Percentiles rank a stretch among this genome's conserved stretches.
phyloP scores from a whole-genome alignment of 2,329 filamentous ascomycete species.

The Aspergillus udagawae region DNA sequence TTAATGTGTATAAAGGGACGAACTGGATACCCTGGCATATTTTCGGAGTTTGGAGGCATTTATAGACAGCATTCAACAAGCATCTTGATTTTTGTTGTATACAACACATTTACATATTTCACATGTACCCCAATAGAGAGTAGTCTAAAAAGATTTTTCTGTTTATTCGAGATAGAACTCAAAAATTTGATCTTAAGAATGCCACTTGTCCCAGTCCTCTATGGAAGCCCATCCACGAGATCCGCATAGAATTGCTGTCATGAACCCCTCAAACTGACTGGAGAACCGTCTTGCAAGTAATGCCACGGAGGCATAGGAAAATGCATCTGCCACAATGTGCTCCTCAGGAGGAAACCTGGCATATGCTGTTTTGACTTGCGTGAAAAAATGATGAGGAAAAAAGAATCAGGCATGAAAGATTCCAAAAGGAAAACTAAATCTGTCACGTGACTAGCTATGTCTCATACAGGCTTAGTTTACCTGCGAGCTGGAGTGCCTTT shows the following conservation, averaged over 20 bases:
- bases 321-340: constrained; percentile 23
- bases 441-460: constrained; percentile 9
- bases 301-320: constrained; percentile 19
- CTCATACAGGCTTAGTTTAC: background rate
- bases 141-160: background rate
- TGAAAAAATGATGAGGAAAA: constrained; percentile 21
- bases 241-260: constrained; percentile 25
- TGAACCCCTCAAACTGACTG: constrained; percentile 47
- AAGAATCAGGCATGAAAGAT: constrained; percentile 10
- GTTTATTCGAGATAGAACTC: background rate
- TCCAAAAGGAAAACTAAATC: constrained; percentile 16
- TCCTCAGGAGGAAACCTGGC: constrained; percentile 9
- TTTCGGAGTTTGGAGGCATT: constrained; percentile 4
- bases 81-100: background rate
- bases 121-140: background rate
- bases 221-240: constrained; percentile 43
- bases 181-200: background rate
- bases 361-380: constrained; percentile 29
- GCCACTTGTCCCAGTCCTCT: constrained; percentile 41
- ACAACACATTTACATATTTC: background rate
- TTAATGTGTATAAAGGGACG: constrained; percentile 9
- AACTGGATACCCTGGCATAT: background rate
- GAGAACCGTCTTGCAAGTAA: constrained; percentile 39
- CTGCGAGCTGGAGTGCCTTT: constrained; percentile 5
- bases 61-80: background rate